phyloP scores from a whole-genome alignment of 1,284 basidiomycete species.

The Rhizoctonia solani region DNA sequence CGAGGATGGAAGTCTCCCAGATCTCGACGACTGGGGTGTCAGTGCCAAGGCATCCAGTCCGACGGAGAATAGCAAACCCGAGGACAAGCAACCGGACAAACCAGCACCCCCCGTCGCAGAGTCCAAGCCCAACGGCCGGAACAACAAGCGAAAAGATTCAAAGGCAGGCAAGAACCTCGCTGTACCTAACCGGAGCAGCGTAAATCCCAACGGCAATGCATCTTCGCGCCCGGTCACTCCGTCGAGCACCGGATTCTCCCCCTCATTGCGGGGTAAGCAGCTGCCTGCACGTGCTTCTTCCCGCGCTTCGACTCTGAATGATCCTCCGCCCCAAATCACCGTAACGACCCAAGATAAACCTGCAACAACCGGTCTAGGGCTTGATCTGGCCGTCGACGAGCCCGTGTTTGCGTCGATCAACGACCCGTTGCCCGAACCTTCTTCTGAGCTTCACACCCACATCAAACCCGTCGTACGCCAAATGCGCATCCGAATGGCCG shows the following conservation, averaged over 20 bases:
- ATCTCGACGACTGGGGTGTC: constrained; percentile 74
- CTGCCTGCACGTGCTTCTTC: constrained; percentile 18
- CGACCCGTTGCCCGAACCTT: constrained; percentile 10
- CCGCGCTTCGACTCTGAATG: constrained; percentile 24
- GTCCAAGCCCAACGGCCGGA: not conserved
- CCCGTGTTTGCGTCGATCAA: constrained; percentile 29
- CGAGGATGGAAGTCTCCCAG: constrained; percentile 71
- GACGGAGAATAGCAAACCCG: constrained; percentile 18
- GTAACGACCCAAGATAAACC: constrained; percentile 6
- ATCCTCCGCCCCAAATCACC: constrained; percentile 28
- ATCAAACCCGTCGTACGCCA: constrained; percentile 24
- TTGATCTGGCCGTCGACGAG: constrained; percentile 15
- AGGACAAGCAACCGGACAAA: constrained; percentile 1
- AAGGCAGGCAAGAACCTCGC: constrained; percentile 11
- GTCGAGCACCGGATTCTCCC: constrained; percentile 3
- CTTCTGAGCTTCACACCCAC: constrained; percentile 2
- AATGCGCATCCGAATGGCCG: not conserved
- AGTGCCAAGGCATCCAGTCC: constrained; percentile 33
- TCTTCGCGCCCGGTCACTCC: constrained; percentile 21
- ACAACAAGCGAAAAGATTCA: constrained; percentile 1
- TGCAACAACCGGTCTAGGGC: not conserved
- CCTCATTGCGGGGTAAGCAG: constrained; percentile 8
- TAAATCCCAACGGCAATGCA: constrained; percentile 3
- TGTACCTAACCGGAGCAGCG: constrained; percentile 8
- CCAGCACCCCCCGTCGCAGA: constrained; percentile 23